Base-by-base conservation (phyloP, 2,329 filamentous ascomycete genomes). In the Polytolypa hystricis region DNA sequence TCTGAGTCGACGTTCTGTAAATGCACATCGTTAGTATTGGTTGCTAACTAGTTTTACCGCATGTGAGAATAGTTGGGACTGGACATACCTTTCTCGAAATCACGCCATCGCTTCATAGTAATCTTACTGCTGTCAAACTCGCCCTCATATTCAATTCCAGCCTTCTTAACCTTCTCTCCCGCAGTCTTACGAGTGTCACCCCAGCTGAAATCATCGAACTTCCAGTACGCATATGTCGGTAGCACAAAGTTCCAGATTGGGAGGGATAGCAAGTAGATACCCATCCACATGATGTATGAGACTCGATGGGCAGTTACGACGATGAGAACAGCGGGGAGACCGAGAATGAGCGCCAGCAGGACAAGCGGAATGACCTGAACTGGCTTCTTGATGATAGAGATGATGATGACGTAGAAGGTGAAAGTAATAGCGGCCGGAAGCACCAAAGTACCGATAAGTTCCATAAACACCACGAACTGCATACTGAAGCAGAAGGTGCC, bases 401-500 rank as follows among this genome's bases (percentile, higher is more conserved):
- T 82, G 51, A 93, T 76, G 45, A 95, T 78, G 52, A 98, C 80
- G 62, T 98, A 98, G 57, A 96, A 78, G 14, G 91, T 98, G 60
- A 98, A 98, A 3, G 84, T 81, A 57, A 98, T 96, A 47, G 93
- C 93, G 31, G 91, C 93, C 2, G 91, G 91, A 15, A 98, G 71
- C 8, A 98, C 91, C 37, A 98, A 70, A 2, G 93, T 98, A 51
- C 91, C 91, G 38, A 96, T 74, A 38, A 98, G 71, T 64, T 98
- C 91, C 54, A 98, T 83, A 57, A 87, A 93, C 44, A 98, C 81
- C 46, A 98, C 81, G 57, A 98, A 98, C 64, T 98, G 91, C 91
- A 98, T 98, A 61, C 85, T 94, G 70, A 98, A 98, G 70, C 93
- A 98, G 68, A 98, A 98, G 3, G 91, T 98, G 47, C 91, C 91